A percentile compares a stretch with the other conserved stretches of the same genome.
phyloP scores from a whole-genome alignment of 73 alveolate genomes.

The Tetrahymena borealis region DNA sequence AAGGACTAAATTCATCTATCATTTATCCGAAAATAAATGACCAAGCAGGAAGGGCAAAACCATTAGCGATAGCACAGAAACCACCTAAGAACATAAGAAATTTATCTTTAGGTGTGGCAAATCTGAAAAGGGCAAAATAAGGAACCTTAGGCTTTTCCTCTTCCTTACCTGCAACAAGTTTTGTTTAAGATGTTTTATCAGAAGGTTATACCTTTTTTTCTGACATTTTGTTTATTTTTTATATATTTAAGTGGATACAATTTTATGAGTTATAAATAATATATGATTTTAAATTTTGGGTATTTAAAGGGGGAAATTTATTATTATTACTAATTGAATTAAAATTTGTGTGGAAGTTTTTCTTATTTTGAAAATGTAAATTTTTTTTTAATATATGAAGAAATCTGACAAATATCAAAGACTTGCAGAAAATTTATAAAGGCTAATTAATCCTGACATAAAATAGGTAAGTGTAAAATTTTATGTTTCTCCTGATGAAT shows the following conservation, averaged over 20 bases:
- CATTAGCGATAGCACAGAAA: slow-evolving; percentile 7
- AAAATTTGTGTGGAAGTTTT: neutral
- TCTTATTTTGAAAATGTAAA: neutral
- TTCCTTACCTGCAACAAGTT: neutral
- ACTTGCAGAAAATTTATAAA: neutral
- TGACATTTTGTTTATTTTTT: neutral
- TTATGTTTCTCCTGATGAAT: neutral
- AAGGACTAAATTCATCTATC: slow-evolving; percentile 8
- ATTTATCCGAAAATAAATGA: slow-evolving; percentile 16
- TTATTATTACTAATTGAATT: neutral
- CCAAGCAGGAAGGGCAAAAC: slow-evolving; percentile 13
- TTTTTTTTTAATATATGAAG: neutral
- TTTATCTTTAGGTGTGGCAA: slow-evolving; percentile 20
- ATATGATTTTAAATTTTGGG: neutral
- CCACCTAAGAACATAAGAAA: slow-evolving; percentile 4
- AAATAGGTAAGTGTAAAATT: neutral
- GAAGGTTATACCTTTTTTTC: neutral
- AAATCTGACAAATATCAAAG: neutral
- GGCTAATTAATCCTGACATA: neutral
- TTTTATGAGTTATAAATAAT: neutral
- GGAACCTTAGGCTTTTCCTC: slow-evolving; percentile 22
- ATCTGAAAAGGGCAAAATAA: slow-evolving; percentile 13
- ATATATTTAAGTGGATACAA: neutral
- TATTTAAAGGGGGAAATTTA: neutral
- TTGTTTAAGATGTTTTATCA: neutral